These are phyloP conservation scores for Boletus eberwhitei DNA, from an alignment of 768 basidiomycete species.

Conservation along the genomic window DNA sequence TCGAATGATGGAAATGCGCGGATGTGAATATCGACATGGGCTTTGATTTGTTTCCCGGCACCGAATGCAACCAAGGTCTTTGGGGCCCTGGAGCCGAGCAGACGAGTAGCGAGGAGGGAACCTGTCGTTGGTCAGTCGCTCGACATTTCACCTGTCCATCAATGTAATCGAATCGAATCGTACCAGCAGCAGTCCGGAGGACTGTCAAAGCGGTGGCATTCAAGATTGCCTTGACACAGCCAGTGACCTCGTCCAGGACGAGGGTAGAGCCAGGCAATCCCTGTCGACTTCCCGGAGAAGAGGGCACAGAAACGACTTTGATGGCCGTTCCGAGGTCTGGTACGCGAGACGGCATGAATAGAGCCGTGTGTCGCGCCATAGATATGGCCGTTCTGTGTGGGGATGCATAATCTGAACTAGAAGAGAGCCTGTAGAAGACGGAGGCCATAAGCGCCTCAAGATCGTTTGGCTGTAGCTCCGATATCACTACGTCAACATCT, in stretches of 20 bases:
- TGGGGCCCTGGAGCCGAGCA: constrained; percentile 46
- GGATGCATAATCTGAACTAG: constrained; percentile 18
- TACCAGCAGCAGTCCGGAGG: constrained; percentile 78
- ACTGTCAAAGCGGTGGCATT: constrained; percentile 80
- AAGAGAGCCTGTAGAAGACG: constrained; percentile 52
- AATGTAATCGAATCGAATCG: neutral
- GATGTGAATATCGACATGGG: constrained; percentile 63
- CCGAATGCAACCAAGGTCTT: constrained; percentile 60
- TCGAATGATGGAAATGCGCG: constrained; percentile 52
- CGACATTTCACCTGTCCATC: neutral
- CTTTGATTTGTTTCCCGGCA: constrained; percentile 65
- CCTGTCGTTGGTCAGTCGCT: constrained; percentile 37
- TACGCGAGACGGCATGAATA: constrained; percentile 85
- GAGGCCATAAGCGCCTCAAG: constrained; percentile 55
- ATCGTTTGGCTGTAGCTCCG: constrained; percentile 42
- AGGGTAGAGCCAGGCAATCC: constrained; percentile 79
- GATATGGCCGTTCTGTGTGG: constrained; percentile 63
- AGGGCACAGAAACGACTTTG: constrained; percentile 81
- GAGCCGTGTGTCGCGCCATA: constrained; percentile 51
- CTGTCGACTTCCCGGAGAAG: constrained; percentile 33
- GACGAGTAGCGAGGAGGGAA: constrained; percentile 60
- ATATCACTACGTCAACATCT: constrained; percentile 53
- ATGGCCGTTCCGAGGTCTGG: constrained; percentile 53
- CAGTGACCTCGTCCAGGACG: constrained; percentile 68
- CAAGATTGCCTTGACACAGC: constrained; percentile 67